phyloP scores from a whole-genome alignment of 2,329 filamentous ascomycete species.

The Colletotrichum lupini region DNA sequence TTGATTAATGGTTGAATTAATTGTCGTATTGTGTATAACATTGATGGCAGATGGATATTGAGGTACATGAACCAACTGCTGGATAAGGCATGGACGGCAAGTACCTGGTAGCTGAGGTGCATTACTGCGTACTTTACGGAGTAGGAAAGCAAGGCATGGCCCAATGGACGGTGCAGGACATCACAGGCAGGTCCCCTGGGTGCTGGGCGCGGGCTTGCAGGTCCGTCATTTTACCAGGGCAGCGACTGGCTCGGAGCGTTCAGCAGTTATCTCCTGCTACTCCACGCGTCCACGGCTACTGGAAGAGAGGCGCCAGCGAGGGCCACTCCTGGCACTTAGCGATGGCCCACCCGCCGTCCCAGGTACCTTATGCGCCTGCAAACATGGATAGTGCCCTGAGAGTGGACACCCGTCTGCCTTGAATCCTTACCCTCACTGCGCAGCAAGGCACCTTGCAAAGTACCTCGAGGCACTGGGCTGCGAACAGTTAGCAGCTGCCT shows the following conservation, averaged over 20 bases:
- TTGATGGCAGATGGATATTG: neutral
- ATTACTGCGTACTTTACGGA: too few relatives aligned
- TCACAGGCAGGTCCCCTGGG: constrained; percentile 23
- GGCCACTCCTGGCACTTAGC: too few relatives aligned
- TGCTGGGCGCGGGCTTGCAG: neutral
- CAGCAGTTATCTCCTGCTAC: constrained; percentile 36
- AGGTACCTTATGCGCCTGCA: neutral
- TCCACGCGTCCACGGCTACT: neutral
- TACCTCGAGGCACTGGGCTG: neutral
- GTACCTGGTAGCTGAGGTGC: too few relatives aligned
- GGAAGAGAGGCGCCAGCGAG: neutral
- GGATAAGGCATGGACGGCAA: neutral
- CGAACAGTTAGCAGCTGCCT: neutral
- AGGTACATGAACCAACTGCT: neutral
- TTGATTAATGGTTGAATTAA: neutral
- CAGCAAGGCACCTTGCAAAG: neutral
- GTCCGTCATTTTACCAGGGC: neutral
- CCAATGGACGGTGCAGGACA: constrained; percentile 13
- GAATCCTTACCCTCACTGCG: too few relatives aligned
- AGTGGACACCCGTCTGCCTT: neutral
- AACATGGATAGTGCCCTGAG: neutral
- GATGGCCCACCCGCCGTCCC: neutral
- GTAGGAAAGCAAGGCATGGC: neutral
- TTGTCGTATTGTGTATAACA: neutral
- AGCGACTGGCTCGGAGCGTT: neutral